phyloP scores from a whole-genome alignment of 192 early-diverging fungal species.

The Backusella liffmaniae region DNA sequence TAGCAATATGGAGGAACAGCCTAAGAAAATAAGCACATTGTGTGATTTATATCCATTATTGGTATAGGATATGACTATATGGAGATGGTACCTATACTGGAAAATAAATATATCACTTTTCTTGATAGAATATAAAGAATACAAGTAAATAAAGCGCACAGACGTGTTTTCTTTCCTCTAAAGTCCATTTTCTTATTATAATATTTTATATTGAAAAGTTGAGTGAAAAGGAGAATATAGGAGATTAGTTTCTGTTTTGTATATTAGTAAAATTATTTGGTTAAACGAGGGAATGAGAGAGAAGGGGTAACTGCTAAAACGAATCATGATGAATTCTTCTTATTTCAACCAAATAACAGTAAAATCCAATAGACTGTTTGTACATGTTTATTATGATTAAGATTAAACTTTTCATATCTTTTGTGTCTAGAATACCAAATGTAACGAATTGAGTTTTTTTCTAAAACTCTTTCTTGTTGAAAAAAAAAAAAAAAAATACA shows the following conservation, averaged over 20 bases:
- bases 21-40: constrained; percentile 10
- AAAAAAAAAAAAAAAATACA: no score
- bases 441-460: no score
- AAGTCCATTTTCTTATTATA: background rate
- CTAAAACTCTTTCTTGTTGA: no score
- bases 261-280: background rate
- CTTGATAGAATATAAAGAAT: background rate
- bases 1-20: background rate
- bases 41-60: constrained; percentile 15
- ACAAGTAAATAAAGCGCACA: background rate
- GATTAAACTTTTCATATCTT: background rate
- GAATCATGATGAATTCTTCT: background rate
- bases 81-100: no score
- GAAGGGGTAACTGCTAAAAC: background rate
- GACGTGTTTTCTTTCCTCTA: background rate
- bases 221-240: background rate
- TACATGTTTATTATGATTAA: background rate
- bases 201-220: background rate
- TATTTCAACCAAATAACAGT: background rate
- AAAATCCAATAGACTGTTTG: background rate
- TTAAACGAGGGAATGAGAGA: background rate
- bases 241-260: background rate
- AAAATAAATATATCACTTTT: background rate
- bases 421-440: background rate
- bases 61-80: background rate